Evolutionary conservation across 2,329 filamentous ascomycete genomes (phyloP), one percentile per base, ranked within the genome.

Genomic region (Alternaria panax): DNA sequence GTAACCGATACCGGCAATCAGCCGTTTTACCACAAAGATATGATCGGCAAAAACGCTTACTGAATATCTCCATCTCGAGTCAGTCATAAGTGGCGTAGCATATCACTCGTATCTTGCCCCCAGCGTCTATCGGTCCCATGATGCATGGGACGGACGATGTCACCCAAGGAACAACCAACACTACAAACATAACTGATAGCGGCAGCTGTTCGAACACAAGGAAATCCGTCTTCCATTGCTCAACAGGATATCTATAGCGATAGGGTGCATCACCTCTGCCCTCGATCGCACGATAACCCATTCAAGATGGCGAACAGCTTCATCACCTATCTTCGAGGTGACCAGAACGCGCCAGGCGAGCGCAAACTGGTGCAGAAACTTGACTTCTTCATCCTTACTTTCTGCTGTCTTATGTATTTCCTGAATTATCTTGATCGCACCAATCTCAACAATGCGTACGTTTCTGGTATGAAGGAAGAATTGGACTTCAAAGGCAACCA

Each of bases 371-470:
- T 88, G 6, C 81, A 80, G 40, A 88, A 86, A 76, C 85, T 88
- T 47, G 87, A 88, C 70, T 88, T 88, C 67, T 88, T 88, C 75
- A 88, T 88, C 65, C 73, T 89, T 43, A 87, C 84, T 0, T 88
- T 88, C 68, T 88, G 87, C 73, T 89, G 86, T 68, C 69, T 89
- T 8, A 78, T 76, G 71, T 79, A 75, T 56, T 78, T 76, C 40
- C 38, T 75, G 11, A 69, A 71, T 32, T 65, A 78, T 50, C 70
- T 79, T 7, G 78, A 80, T 54, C 71, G 78, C 20, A 76, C 75
- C 12, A 80, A 80, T 50, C 69, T 80, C 32, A 79, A 76, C 58
- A 81, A 81, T 67, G 79, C 79, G 8, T 81, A 79, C 53, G 75
- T 81, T 12, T 74, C 73, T 46, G 79, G 79, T 5, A 81, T 81